Evolutionary conservation across 768 basidiomycete species (phyloP).

Genomic region (Mycena epipterygia): DNA sequence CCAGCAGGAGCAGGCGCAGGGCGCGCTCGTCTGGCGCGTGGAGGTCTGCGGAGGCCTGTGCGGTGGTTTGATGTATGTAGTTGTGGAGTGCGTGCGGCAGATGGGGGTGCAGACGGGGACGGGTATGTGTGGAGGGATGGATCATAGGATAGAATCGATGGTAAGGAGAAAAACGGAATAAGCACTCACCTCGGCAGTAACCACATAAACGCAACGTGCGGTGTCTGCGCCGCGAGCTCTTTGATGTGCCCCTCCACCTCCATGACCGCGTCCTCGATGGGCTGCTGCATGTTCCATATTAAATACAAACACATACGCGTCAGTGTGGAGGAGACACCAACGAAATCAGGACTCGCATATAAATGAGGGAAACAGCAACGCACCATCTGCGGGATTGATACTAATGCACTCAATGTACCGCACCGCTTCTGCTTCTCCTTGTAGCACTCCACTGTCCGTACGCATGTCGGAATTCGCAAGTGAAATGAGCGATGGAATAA

Average conservation of each 20-base stretch:
- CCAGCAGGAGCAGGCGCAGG: constrained; percentile 76
- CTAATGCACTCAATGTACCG: constrained; percentile 63
- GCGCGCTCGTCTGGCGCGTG: constrained; percentile 82
- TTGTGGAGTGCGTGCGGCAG: background rate
- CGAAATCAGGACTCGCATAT: constrained; percentile 68
- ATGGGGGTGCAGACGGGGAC: no score
- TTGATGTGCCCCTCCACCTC: constrained; percentile 73
- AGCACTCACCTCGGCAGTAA: background rate
- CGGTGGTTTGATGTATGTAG: background rate
- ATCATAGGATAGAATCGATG: no score
- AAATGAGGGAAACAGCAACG: constrained; percentile 35
- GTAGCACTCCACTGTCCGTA: constrained; percentile 78
- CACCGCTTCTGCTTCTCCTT: constrained; percentile 72
- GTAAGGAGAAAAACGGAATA: no score
- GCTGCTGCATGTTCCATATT: constrained; percentile 87
- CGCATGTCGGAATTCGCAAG: background rate
- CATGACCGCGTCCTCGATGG: constrained; percentile 64
- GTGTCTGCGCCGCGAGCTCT: constrained; percentile 56
- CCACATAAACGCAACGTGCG: constrained; percentile 15
- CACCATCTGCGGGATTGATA: constrained; percentile 82
- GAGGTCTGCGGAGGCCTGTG: constrained; percentile 51
- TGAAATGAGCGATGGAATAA: background rate
- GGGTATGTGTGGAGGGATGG: no score
- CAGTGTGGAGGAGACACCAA: no score
- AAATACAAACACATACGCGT: no score